Percentiles rank a stretch among this genome's conserved stretches.
phyloP scores from a whole-genome alignment of 2,329 filamentous ascomycete species.

The Cladosporium colombiae region DNA sequence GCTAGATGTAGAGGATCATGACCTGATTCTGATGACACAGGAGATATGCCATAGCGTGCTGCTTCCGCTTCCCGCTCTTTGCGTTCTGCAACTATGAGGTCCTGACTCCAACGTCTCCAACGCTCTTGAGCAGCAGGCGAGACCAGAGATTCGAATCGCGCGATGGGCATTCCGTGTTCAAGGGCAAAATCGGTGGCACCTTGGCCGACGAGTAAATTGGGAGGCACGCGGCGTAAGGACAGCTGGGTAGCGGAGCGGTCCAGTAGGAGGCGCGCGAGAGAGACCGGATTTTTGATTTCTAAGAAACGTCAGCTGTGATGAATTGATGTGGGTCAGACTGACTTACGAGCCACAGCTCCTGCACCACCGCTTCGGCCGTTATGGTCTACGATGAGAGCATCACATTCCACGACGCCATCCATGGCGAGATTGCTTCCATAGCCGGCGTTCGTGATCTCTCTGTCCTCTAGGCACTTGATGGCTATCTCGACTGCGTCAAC shows the following conservation, averaged over 20 bases:
- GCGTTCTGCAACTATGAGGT: conserved; percentile 64
- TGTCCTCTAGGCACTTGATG: conserved; percentile 84
- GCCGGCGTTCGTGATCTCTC: conserved; percentile 93
- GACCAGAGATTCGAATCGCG: conserved; percentile 76
- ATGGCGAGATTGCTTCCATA: conserved; percentile 94
- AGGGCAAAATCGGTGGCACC: conserved; percentile 86
- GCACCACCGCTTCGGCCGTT: conserved; percentile 88
- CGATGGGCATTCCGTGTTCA: conserved; percentile 70
- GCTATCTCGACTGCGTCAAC: conserved; percentile 89
- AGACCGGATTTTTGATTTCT: conserved; percentile 94
- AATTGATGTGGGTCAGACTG: neutral
- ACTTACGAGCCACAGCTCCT: conserved; percentile 84
- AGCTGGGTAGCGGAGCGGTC: conserved; percentile 74
- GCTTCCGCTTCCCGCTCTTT: conserved; percentile 40
- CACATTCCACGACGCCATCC: conserved; percentile 88
- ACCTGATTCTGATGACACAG: conserved; percentile 28
- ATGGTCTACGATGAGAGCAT: conserved; percentile 91
- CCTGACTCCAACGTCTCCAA: conserved; percentile 73
- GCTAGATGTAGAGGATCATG: conserved; percentile 21
- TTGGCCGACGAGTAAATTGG: conserved; percentile 83
- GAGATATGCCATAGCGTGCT: conserved; percentile 26
- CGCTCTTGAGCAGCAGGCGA: conserved; percentile 77
- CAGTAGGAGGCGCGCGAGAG: conserved; percentile 78
- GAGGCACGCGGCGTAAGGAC: conserved; percentile 85
- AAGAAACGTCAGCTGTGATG: conserved; percentile 24